These are phyloP conservation scores for Thoreauomyces humboldtii DNA, from an alignment of 192 early-diverging fungal genomes.

Conservation along the genomic window DNA sequence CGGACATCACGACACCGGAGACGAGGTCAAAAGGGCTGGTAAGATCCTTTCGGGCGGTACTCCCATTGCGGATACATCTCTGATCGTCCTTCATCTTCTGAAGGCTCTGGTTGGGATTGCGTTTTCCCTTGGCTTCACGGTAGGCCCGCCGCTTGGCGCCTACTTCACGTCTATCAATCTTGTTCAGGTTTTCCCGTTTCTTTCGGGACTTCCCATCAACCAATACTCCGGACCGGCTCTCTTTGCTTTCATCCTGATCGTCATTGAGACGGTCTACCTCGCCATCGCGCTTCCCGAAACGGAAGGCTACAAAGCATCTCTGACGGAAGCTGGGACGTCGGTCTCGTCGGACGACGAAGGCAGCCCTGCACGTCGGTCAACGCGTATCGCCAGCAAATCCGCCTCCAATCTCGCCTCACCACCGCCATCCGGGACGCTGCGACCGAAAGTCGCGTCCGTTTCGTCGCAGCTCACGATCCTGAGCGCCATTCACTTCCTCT, in stretches of 20 bases:
- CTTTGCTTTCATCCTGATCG: slow-evolving; percentile 78
- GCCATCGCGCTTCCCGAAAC: slow-evolving; percentile 78
- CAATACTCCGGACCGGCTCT: slow-evolving; percentile 82
- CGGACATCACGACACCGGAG: slow-evolving; percentile 81
- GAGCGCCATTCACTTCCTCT: slow-evolving; percentile 76
- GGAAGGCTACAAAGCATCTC: slow-evolving; percentile 36
- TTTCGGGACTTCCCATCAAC: slow-evolving; percentile 53
- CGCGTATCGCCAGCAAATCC: too few relatives aligned
- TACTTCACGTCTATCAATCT: slow-evolving; percentile 51
- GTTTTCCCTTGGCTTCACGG: slow-evolving; percentile 92
- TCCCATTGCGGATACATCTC: neutral
- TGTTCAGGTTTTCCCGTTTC: slow-evolving; percentile 39
- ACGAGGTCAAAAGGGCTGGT: slow-evolving; percentile 79
- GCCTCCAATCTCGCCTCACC: too few relatives aligned
- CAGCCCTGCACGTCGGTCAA: too few relatives aligned
- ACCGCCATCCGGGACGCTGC: too few relatives aligned
- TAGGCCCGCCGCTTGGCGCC: slow-evolving; percentile 86
- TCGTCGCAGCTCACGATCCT: slow-evolving; percentile 39
- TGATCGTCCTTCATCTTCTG: neutral
- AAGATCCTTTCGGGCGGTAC: neutral
- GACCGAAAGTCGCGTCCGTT: too few relatives aligned
- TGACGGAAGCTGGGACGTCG: too few relatives aligned
- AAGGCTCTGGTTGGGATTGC: slow-evolving; percentile 96
- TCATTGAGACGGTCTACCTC: slow-evolving; percentile 80
- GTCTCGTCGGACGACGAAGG: too few relatives aligned